Evolutionary conservation across 345 rosid species (phyloP).

Genomic region (Triadica sebifera): DNA sequence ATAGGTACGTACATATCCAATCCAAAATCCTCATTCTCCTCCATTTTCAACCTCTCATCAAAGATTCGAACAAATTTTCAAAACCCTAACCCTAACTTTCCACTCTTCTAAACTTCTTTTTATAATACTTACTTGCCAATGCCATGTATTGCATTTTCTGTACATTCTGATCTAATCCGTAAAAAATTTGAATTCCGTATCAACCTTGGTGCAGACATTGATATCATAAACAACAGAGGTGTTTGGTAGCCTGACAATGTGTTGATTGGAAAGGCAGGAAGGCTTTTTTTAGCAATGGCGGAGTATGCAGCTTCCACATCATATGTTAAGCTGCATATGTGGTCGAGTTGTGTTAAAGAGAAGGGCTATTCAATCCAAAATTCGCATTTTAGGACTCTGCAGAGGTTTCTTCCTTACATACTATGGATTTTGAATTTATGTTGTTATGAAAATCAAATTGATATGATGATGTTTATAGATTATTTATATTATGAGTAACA

Average conservation of each 20-base stretch:
- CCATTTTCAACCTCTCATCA: not conserved
- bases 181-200: not conserved
- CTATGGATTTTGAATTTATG: not conserved
- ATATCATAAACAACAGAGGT: not conserved
- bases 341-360: slow-evolving; percentile 23
- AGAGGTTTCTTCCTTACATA: slow-evolving; percentile 26
- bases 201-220: not conserved
- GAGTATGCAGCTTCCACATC: slow-evolving; percentile 42
- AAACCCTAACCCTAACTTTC: not conserved
- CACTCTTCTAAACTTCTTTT: not conserved
- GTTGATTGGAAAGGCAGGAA: slow-evolving; percentile 19
- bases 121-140: not conserved
- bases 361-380: not conserved
- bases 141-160: not conserved
- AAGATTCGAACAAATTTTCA: not conserved
- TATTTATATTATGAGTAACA: too few species aligned
- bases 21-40: not conserved
- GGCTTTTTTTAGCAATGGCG: slow-evolving; percentile 41
- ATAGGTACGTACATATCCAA: slow-evolving; percentile 4
- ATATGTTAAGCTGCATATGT: slow-evolving; percentile 44
- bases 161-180: not conserved
- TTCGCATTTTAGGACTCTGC: slow-evolving; percentile 27
- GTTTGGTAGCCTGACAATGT: slow-evolving; percentile 19
- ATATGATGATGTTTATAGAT: not conserved
- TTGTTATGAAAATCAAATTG: not conserved